Percentiles rank a stretch among this genome's conserved stretches.
These are phyloP conservation scores for Hanseniaspora valbyensis DNA, from an alignment of 805 yeast genomes.

Conservation along the genomic window DNA sequence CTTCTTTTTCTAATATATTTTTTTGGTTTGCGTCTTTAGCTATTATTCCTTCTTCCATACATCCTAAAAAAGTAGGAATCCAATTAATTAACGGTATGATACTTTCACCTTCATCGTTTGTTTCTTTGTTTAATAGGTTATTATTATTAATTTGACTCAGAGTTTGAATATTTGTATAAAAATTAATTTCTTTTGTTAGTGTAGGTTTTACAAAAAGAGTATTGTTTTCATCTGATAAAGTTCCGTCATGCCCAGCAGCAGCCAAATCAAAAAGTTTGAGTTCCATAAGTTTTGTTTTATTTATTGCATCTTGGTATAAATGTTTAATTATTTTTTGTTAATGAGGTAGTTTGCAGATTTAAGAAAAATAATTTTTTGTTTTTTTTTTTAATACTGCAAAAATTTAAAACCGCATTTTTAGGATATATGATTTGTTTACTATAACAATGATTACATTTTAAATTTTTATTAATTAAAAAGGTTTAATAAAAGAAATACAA, in stretches of 20 bases:
- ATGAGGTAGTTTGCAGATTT: too few relatives aligned
- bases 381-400: too few relatives aligned
- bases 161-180: slow-evolving; percentile 40
- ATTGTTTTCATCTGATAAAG: slow-evolving; percentile 51
- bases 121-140: neutral
- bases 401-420: too few relatives aligned
- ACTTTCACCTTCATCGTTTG: slow-evolving; percentile 17
- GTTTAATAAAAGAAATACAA: too few relatives aligned
- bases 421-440: too few relatives aligned
- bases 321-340: too few relatives aligned
- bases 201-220: slow-evolving; percentile 64
- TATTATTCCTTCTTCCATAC: slow-evolving; percentile 21
- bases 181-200: slow-evolving; percentile 54
- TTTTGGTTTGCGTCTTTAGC: slow-evolving; percentile 9
- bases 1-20: neutral
- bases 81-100: slow-evolving; percentile 23
- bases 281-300: neutral
- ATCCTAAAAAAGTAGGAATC: slow-evolving; percentile 27
- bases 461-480: too few relatives aligned
- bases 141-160: slow-evolving; percentile 18
- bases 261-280: slow-evolving; percentile 36
- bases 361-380: too few relatives aligned
- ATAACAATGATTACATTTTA: too few relatives aligned
- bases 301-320: too few relatives aligned
- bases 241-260: slow-evolving; percentile 92